Evolutionary conservation across 495 filamentous ascomycete species (phyloP).

Genomic region (Penicillium ucsense): DNA sequence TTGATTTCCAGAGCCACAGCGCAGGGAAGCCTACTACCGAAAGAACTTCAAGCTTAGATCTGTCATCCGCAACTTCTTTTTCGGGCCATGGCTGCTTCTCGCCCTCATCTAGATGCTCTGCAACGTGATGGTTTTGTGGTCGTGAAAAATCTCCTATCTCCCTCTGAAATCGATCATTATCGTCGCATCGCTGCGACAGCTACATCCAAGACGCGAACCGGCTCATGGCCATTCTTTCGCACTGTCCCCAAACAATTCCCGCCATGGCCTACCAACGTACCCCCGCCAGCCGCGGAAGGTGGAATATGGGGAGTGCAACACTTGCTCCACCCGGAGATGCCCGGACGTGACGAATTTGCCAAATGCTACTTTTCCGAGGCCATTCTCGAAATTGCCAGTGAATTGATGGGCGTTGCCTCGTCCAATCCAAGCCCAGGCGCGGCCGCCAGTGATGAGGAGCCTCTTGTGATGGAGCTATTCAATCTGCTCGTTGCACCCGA

Average conservation of each 20-base stretch:
- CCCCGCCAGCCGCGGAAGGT: constrained; percentile 32
- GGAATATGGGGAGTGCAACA: constrained; percentile 86
- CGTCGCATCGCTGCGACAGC: constrained; percentile 43
- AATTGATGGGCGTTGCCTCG: constrained; percentile 39
- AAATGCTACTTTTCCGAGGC: constrained; percentile 53
- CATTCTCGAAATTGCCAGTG: constrained; percentile 46
- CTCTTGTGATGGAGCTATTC: constrained; percentile 69
- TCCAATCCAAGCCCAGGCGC: background rate
- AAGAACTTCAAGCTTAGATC: no score
- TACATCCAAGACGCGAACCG: constrained; percentile 46
- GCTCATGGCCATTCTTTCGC: constrained; percentile 67
- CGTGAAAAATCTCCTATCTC: constrained; percentile 38
- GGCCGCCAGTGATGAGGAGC: constrained; percentile 15
- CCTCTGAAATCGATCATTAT: constrained; percentile 40
- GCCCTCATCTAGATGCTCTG: constrained; percentile 30
- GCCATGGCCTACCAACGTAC: constrained; percentile 52
- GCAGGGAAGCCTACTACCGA: no score
- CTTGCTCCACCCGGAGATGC: constrained; percentile 61
- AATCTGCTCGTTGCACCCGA: constrained; percentile 68
- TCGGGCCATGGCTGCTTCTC: background rate
- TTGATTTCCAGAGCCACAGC: no score
- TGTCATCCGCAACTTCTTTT: no score
- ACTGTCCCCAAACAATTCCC: constrained; percentile 82
- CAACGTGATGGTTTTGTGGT: constrained; percentile 41
- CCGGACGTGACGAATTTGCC: constrained; percentile 44